Conservation (phyloP, 106 monocot genomes). For the Alisma plantagoaquatica region DNA sequence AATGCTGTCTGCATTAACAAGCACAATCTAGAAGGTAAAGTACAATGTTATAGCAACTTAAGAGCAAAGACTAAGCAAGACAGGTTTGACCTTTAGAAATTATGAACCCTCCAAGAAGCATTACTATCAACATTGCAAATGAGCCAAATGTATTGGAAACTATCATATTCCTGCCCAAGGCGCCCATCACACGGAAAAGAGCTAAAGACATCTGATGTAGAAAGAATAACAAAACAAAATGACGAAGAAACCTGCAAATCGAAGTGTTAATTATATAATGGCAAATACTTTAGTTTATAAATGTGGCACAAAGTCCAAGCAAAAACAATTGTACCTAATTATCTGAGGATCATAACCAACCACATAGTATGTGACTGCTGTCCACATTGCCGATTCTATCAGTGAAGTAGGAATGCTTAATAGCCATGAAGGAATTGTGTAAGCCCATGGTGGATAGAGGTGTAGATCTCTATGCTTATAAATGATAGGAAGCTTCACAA, state of each 20-base stretch:
- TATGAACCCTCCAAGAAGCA: conserved; percentile 99
- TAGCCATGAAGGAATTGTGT: conserved; percentile 87
- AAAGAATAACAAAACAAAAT: conserved; percentile 79
- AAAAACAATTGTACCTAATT: conserved; percentile 45
- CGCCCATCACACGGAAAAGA: conserved; percentile 88
- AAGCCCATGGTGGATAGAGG: conserved; percentile 92
- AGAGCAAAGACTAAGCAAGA: background rate
- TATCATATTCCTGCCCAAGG: conserved; percentile 95
- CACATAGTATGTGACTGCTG: conserved; percentile 83
- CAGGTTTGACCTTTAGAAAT: conserved; percentile 61
- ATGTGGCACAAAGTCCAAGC: background rate
- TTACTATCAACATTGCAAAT: conserved; percentile 87
- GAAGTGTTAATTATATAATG: background rate
- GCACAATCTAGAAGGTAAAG: conserved; percentile 1
- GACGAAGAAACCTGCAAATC: conserved; percentile 66
- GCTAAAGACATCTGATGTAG: conserved; percentile 95
- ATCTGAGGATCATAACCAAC: conserved; percentile 94
- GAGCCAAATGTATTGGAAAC: conserved; percentile 99
- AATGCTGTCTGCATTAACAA: conserved; percentile 57
- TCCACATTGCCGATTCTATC: conserved; percentile 84
- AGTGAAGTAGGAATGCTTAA: conserved; percentile 93
- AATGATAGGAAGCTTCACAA: conserved; percentile 89
- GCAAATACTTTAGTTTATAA: conserved; percentile 1
- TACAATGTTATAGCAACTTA: background rate
- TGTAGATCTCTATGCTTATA: conserved; percentile 98